Conservation (phyloP, 78 protist genomes). For the slime mould (Dictyostelium discoideum) region DNA sequence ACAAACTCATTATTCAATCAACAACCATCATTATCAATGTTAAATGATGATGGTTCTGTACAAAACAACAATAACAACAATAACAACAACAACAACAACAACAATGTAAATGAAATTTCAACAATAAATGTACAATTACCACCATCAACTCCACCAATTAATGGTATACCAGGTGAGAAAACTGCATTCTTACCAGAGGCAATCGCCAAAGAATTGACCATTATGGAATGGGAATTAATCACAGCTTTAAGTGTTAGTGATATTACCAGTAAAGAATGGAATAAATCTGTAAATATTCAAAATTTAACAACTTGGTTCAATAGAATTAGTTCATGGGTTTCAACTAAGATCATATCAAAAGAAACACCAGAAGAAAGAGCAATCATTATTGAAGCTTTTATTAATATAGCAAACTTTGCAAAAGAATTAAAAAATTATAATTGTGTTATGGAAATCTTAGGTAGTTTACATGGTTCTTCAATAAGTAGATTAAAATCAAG, state of each 20-base stretch:
- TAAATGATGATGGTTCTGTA: neutral
- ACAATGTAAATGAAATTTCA: conserved; percentile 9
- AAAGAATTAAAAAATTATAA: conserved; percentile 79
- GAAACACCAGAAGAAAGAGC: conserved; percentile 84
- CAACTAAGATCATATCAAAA: conserved; percentile 79
- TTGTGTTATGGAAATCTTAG: conserved; percentile 80
- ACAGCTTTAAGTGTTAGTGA: conserved; percentile 36
- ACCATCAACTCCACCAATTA: conserved; percentile 1
- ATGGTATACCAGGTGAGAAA: conserved; percentile 19
- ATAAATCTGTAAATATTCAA: conserved; percentile 47
- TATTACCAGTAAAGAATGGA: conserved; percentile 43
- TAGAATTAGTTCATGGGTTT: conserved; percentile 76
- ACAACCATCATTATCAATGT: neutral
- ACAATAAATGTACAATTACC: neutral
- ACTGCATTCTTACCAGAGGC: conserved; percentile 59
- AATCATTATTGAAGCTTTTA: conserved; percentile 69
- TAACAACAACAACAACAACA: conserved; percentile 14
- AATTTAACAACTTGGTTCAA: conserved; percentile 68
- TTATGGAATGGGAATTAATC: conserved; percentile 74
- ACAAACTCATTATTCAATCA: conserved; percentile 15
- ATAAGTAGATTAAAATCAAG: conserved; percentile 71
- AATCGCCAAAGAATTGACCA: conserved; percentile 63
- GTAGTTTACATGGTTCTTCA: conserved; percentile 70
- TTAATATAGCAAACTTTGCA: conserved; percentile 60
- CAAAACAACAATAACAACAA: conserved; percentile 10